Evolutionary conservation across 805 yeast species (phyloP).

Genomic region (Starmerella etchellsii): DNA sequence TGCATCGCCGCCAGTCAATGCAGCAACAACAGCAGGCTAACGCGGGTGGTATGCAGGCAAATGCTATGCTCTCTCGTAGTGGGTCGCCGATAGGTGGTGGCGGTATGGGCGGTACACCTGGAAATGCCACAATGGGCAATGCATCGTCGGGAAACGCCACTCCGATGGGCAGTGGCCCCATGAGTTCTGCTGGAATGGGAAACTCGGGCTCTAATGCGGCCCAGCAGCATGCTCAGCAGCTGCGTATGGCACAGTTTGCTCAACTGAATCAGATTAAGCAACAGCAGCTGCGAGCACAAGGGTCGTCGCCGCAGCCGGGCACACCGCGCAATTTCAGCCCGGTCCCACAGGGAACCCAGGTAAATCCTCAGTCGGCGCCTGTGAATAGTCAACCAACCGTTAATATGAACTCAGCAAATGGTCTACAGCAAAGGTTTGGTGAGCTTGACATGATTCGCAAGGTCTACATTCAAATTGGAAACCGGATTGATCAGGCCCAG

Average conservation of each 20-base stretch:
- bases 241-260: slow-evolving; percentile 8
- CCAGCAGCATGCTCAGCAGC: slow-evolving; percentile 16
- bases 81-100: background rate
- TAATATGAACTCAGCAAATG: slow-evolving; percentile 15
- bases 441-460: slow-evolving; percentile 19
- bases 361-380: slow-evolving; percentile 11
- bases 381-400: slow-evolving; percentile 9
- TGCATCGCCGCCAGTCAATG: slow-evolving; percentile 2
- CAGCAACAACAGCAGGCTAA: slow-evolving; percentile 8
- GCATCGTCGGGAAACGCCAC: background rate
- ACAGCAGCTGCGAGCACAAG: slow-evolving; percentile 1
- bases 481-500: slow-evolving; percentile 16
- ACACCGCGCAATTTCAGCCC: slow-evolving; percentile 7
- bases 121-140: too few species aligned
- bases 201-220: background rate
- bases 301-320: slow-evolving; percentile 1
- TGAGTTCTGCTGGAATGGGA: too few species aligned
- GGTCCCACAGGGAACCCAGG: slow-evolving; percentile 16
- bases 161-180: background rate
- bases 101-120: background rate
- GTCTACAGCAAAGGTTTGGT: slow-evolving; percentile 20
- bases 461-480: slow-evolving; percentile 4
- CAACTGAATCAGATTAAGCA: slow-evolving; percentile 10
- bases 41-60: slow-evolving; percentile 1
- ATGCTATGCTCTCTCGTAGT: background rate